A percentile compares a stretch with the other conserved stretches of the same genome.
These are phyloP conservation scores for Trichoderma asperellum DNA, from an alignment of 2,329 filamentous ascomycete species.

Conservation along the genomic window DNA sequence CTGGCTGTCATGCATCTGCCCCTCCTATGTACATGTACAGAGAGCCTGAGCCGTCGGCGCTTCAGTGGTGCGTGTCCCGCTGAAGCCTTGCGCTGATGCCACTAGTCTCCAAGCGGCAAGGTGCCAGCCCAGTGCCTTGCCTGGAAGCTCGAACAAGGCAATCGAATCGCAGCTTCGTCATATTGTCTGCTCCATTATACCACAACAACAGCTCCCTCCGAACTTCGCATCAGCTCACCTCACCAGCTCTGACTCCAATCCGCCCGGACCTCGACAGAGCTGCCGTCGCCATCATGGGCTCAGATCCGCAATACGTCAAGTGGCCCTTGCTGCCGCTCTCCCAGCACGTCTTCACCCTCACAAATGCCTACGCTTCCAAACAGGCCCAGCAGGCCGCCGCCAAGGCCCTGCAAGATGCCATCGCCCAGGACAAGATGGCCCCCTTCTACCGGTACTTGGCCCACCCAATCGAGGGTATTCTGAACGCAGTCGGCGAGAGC, in stretches of 20 bases:
- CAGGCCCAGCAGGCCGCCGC: constrained; percentile 69
- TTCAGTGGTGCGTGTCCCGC: constrained; percentile 30
- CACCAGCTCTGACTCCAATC: background rate
- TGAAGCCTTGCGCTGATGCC: constrained; percentile 30
- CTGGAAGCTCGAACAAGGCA: constrained; percentile 23
- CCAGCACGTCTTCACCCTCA: constrained; percentile 85
- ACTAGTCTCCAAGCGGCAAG: constrained; percentile 15
- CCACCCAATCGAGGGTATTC: constrained; percentile 78
- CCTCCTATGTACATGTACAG: background rate
- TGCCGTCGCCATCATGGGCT: constrained; percentile 62
- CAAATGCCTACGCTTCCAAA: constrained; percentile 73
- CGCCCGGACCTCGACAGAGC: background rate
- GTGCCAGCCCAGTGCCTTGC: constrained; percentile 22
- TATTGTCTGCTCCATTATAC: background rate
- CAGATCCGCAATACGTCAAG: constrained; percentile 84
- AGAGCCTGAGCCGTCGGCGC: background rate
- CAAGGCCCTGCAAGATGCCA: constrained; percentile 79
- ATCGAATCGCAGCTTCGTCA: constrained; percentile 26
- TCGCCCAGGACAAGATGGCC: constrained; percentile 82
- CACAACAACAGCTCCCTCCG: background rate
- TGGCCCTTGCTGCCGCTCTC: constrained; percentile 80
- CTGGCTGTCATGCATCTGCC: background rate
- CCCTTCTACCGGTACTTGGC: constrained; percentile 84
- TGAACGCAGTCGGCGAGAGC: constrained; percentile 75
- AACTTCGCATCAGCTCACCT: background rate